Conservation (phyloP, 192 early-diverging fungal species). For the Rhizophagus clarus region DNA sequence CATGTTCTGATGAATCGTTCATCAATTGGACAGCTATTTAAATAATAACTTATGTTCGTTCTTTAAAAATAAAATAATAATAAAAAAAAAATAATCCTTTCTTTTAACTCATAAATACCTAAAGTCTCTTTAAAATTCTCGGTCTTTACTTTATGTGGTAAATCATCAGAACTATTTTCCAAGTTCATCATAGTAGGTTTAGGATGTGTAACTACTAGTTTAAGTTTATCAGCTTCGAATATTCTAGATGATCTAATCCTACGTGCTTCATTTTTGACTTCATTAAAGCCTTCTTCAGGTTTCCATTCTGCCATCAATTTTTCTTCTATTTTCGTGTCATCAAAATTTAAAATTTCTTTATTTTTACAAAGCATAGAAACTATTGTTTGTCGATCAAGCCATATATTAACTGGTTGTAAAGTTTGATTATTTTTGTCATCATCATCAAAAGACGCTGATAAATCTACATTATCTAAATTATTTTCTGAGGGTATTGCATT, state of each 20-base stretch:
- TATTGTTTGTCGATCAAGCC: conserved; percentile 28
- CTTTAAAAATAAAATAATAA: too few relatives aligned
- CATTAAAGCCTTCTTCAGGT: conserved; percentile 27
- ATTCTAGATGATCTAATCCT: conserved; percentile 7
- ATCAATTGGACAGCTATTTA: background rate
- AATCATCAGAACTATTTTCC: conserved; percentile 28
- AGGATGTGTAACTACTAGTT: background rate
- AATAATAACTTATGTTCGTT: background rate
- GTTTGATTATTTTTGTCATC: conserved; percentile 1
- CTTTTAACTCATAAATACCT: background rate
- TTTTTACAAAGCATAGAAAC: conserved; percentile 11
- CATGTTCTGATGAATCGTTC: conserved; percentile 29
- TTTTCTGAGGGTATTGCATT: background rate
- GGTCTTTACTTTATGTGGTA: conserved; percentile 2
- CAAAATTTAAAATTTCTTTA: conserved; percentile 13
- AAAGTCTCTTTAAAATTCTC: conserved; percentile 9
- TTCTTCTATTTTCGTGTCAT: background rate
- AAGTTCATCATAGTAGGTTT: conserved; percentile 3
- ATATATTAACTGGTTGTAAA: conserved; percentile 27
- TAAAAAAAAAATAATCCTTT: too few relatives aligned
- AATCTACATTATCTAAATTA: conserved; percentile 2
- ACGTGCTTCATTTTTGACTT: conserved; percentile 8
- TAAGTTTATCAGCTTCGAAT: background rate
- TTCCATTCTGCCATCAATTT: conserved; percentile 32
- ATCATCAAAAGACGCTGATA: conserved; percentile 14